Evolutionary conservation across 306 rosid genomes (phyloP).

Genomic region (Ziziphus jujuba): DNA sequence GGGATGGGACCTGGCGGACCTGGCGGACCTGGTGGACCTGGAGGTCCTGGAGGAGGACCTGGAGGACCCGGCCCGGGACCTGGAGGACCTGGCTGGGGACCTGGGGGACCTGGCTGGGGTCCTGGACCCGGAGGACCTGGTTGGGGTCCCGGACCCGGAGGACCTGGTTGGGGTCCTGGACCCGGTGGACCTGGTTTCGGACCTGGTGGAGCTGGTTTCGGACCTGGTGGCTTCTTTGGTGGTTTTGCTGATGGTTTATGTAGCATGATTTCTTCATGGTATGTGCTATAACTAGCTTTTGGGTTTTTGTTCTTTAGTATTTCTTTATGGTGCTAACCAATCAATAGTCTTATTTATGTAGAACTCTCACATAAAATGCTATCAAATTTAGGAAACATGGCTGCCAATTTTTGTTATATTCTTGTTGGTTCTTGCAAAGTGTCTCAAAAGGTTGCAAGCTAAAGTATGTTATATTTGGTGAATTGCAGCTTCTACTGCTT

Average conservation of each 20-base stretch:
- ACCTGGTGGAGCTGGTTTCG: constrained; percentile 38
- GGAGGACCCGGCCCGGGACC: constrained; percentile 35
- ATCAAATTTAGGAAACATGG: background rate
- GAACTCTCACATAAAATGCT: too few species aligned
- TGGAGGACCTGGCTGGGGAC: constrained; percentile 27
- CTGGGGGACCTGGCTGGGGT: constrained; percentile 31
- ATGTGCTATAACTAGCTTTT: constrained; percentile 1
- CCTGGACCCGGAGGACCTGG: constrained; percentile 23
- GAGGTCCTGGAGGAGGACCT: constrained; percentile 42
- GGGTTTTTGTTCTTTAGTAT: background rate
- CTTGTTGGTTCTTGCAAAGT: background rate
- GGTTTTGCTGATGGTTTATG: constrained; percentile 65
- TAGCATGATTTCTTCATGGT: constrained; percentile 60
- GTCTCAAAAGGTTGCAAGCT: background rate
- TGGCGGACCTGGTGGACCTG: constrained; percentile 32
- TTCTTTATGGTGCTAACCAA: background rate
- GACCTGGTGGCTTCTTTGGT: constrained; percentile 56
- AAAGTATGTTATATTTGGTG: background rate
- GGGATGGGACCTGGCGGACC: constrained; percentile 47
- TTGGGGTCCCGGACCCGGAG: constrained; percentile 46
- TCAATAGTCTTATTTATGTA: background rate
- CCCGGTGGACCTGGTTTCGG: constrained; percentile 32
- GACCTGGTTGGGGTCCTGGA: constrained; percentile 41
- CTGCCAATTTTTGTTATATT: background rate
- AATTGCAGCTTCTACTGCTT: constrained; percentile 60